Evolutionary conservation across 2,329 filamentous ascomycete species (phyloP), one percentile per base, ranked within the genome.

Genomic region (Ascochyta koolunga): DNA sequence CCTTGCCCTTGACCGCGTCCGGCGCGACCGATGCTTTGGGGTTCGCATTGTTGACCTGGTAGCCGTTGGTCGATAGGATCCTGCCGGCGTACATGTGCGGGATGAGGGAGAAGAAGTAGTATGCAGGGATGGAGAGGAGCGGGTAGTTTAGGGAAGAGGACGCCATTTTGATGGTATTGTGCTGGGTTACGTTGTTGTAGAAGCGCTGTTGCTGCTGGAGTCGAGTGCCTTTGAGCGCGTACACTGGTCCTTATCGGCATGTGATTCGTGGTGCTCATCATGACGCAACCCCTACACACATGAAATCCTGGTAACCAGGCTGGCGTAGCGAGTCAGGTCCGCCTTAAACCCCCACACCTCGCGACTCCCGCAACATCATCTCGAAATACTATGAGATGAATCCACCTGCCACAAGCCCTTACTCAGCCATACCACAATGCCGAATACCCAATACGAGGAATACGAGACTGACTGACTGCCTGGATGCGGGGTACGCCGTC

Each of bases 81-180:
- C 18, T 37, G 22, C 39, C 25, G 2, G 66, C 60, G 32, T 68
- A 68, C 10, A 54, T 35, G 45, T 68, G 66, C 2, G 66, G 66
- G 2, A 59, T 8, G 18, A 65, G 25, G 21, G 59, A 62, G 54
- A 68, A 67, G 53, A 64, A 19, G 13, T 68, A 67, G 62, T 66
- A 68, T 18, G 63, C 64, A 13, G 66, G 66, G 33, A 68, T 68
- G 27, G 63, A 59, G 40, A 68, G 62, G 39, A 68, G 62, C 3
- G 60, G 63, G 50, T 68, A 68, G 42, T 66, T 68, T 33, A 66
- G 51, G 5, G 58, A 37, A 9, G 56, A 59, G 21, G 61, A 57
- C 11, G 62, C 50, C 64, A 68, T 65, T 21, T 3, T 32, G 16
- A 11, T 21, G 24, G 16, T 27, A 19, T 16, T 11, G 21, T 35